These are phyloP conservation scores for Sutorius australiensis DNA, from an alignment of 768 basidiomycete species.

Conservation along the genomic window DNA sequence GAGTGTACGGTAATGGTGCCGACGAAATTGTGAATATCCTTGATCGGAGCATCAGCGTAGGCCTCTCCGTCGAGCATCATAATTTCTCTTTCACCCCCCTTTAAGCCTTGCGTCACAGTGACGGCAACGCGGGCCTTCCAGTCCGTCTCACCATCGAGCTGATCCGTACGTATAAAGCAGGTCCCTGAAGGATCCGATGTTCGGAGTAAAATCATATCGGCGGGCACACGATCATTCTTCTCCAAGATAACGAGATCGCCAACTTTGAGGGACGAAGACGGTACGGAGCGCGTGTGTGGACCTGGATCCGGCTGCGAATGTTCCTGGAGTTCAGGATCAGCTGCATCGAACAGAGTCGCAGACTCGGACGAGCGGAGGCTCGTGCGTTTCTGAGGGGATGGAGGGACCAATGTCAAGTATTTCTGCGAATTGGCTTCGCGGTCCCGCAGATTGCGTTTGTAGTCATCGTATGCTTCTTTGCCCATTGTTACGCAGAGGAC, in stretches of 20 bases:
- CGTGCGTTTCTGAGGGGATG: conserved; percentile 31
- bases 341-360: conserved; percentile 14
- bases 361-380: conserved; percentile 15
- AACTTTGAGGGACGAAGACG: conserved; percentile 83
- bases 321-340: conserved; percentile 20
- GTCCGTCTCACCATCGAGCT: conserved; percentile 97
- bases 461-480: conserved; percentile 98
- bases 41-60: conserved; percentile 93
- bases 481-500: conserved; percentile 95
- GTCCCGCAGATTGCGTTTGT: conserved; percentile 89
- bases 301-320: conserved; percentile 32
- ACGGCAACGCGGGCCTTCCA: conserved; percentile 96
- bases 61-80: conserved; percentile 78
- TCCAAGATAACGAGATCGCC: conserved; percentile 90
- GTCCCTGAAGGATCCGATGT: conserved; percentile 89
- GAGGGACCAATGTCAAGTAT: conserved; percentile 76
- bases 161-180: conserved; percentile 97
- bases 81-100: conserved; percentile 44
- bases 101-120: conserved; percentile 16
- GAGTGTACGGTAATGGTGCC: conserved; percentile 83
- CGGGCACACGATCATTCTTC: conserved; percentile 96
- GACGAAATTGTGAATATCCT: conserved; percentile 94
- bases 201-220: conserved; percentile 84
- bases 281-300: conserved; percentile 68
- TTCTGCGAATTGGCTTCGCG: conserved; percentile 92